Evolutionary conservation across 129 eudicot species (phyloP).

Genomic region (Kitagawia praeruptora): DNA sequence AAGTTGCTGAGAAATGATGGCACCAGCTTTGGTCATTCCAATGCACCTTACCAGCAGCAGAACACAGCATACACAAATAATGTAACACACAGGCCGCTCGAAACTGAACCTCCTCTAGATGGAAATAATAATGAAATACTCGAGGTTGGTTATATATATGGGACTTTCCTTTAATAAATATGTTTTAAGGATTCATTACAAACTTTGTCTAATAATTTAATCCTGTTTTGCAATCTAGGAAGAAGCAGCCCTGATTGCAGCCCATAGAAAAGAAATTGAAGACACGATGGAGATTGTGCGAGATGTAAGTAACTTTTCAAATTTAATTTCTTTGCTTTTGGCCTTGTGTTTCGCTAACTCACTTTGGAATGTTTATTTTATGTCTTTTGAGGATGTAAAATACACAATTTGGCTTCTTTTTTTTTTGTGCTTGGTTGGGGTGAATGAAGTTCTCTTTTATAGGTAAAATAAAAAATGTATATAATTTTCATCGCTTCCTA

Average conservation of each 20-base stretch:
- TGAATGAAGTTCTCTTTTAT: neutral
- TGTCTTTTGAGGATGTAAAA: neutral
- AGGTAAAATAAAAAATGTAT: neutral
- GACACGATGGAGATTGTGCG: constrained; percentile 99
- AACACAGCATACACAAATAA: constrained; percentile 31
- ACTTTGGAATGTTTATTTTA: neutral
- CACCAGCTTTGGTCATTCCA: constrained; percentile 29
- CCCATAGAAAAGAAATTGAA: constrained; percentile 94
- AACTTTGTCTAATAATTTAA: neutral
- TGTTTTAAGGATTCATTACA: neutral
- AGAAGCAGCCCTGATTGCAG: constrained; percentile 92
- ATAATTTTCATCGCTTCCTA: neutral
- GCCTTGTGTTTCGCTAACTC: neutral
- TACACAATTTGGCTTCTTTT: neutral
- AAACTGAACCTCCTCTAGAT: constrained; percentile 49
- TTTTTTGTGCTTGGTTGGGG: neutral
- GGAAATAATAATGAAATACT: constrained; percentile 67
- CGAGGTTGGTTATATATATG: constrained; percentile 46
- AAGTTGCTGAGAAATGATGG: constrained; percentile 48
- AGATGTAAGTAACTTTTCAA: constrained; percentile 42
- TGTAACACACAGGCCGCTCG: constrained; percentile 29
- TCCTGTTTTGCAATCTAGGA: constrained; percentile 40
- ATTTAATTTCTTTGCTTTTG: neutral
- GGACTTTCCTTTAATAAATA: neutral
- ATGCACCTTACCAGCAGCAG: constrained; percentile 49